Conservation (phyloP, 2,329 filamentous ascomycete species). For the Meredithiella fracta region DNA sequence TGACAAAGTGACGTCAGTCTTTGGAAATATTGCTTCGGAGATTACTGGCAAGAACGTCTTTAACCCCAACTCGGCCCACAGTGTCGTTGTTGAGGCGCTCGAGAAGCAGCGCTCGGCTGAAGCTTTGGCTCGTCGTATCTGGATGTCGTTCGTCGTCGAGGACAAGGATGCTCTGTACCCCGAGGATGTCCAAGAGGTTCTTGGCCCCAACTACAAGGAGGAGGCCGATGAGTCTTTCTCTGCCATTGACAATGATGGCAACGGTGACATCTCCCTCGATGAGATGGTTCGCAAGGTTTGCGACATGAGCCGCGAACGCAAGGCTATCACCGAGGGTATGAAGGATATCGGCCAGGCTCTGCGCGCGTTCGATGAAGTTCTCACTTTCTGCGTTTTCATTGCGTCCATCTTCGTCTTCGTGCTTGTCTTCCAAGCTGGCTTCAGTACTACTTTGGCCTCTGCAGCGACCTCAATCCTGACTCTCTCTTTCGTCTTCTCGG, state of each 20-base stretch:
- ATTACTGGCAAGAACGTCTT: constrained; percentile 93
- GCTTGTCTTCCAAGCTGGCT: constrained; percentile 74
- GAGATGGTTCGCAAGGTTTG: constrained; percentile 85
- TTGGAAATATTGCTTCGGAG: constrained; percentile 85
- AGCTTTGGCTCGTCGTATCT: constrained; percentile 82
- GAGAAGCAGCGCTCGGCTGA: constrained; percentile 74
- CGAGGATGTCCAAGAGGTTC: constrained; percentile 76
- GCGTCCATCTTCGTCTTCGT: constrained; percentile 73
- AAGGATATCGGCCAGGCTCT: constrained; percentile 95
- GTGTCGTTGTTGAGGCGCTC: constrained; percentile 73
- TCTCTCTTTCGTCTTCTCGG: constrained; percentile 89
- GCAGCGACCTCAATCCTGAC: constrained; percentile 85
- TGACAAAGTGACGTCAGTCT: constrained; percentile 83
- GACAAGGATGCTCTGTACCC: constrained; percentile 61
- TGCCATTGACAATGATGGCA: constrained; percentile 68
- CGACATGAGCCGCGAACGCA: constrained; percentile 70
- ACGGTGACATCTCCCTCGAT: constrained; percentile 86
- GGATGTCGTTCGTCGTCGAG: constrained; percentile 96
- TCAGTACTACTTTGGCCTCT: constrained; percentile 71
- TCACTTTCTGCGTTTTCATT: constrained; percentile 66
- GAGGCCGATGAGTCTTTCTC: constrained; percentile 78
- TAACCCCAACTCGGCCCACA: constrained; percentile 80
- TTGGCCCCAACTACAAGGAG: constrained; percentile 53
- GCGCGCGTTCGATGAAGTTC: constrained; percentile 71
- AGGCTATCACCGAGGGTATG: constrained; percentile 83